Percentiles rank a stretch among this genome's conserved stretches.
phyloP scores from a whole-genome alignment of 768 basidiomycete species.

The Leucocoprinus sp. region DNA sequence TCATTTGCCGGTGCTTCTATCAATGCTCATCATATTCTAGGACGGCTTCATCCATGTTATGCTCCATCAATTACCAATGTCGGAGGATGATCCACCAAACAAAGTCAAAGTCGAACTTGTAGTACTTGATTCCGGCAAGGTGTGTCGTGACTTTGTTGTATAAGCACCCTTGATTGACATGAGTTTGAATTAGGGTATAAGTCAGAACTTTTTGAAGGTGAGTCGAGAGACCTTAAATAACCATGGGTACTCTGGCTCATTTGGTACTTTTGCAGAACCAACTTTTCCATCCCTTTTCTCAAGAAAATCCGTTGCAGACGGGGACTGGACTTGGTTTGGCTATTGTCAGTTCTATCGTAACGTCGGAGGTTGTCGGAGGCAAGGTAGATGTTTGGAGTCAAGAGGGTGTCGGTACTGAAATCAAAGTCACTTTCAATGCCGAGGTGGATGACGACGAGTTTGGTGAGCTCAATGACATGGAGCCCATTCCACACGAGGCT shows the following conservation, averaged over 20 bases:
- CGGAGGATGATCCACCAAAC: conserved; percentile 42
- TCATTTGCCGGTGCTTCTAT: neutral
- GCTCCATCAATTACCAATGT: conserved; percentile 62
- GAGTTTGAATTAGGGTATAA: conserved; percentile 56
- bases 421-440: conserved; percentile 77
- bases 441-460: conserved; percentile 42
- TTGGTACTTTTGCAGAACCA: conserved; percentile 51
- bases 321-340: conserved; percentile 93
- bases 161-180: neutral
- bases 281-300: conserved; percentile 94
- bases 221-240: neutral
- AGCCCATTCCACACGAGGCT: conserved; percentile 37
- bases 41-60: conserved; percentile 84
- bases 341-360: conserved; percentile 89
- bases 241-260: neutral
- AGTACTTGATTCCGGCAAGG: conserved; percentile 88
- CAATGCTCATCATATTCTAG: conserved; percentile 25
- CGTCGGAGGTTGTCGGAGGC: conserved; percentile 77
- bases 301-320: conserved; percentile 89
- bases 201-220: conserved; percentile 86
- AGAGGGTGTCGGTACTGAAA: conserved; percentile 86
- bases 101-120: conserved; percentile 74
- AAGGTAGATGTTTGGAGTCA: conserved; percentile 93
- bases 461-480: conserved; percentile 28
- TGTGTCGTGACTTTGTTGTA: conserved; percentile 17